A percentile compares a stretch with the other conserved stretches of the same genome.
Conservation (phyloP, 768 basidiomycete species). For the Boletus speciosus region DNA sequence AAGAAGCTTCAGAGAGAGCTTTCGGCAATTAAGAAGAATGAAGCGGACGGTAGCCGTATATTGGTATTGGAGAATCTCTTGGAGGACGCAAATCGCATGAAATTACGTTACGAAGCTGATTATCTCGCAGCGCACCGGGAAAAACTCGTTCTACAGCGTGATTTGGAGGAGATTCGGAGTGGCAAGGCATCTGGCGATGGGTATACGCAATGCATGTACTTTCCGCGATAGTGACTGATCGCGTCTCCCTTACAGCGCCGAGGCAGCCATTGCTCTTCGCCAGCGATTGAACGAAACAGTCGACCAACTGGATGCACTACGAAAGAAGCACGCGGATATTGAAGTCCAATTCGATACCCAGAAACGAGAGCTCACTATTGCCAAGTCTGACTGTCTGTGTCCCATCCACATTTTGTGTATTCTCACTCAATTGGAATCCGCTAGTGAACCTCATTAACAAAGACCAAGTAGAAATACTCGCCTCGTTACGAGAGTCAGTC, state of each 20-base stretch:
- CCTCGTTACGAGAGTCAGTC: slow-evolving; percentile 81
- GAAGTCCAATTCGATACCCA: slow-evolving; percentile 64
- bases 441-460: slow-evolving; percentile 88
- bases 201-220: slow-evolving; percentile 38
- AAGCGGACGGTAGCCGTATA: slow-evolving; percentile 70
- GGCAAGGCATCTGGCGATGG: slow-evolving; percentile 84
- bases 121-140: slow-evolving; percentile 83
- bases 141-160: slow-evolving; percentile 72
- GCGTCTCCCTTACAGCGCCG: slow-evolving; percentile 47
- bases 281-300: slow-evolving; percentile 85
- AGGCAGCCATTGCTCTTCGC: slow-evolving; percentile 85
- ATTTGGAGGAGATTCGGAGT: slow-evolving; percentile 84
- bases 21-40: slow-evolving; percentile 66
- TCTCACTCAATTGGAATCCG: slow-evolving; percentile 4
- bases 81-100: slow-evolving; percentile 89
- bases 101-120: slow-evolving; percentile 83
- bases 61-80: slow-evolving; percentile 88
- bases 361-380: slow-evolving; percentile 69
- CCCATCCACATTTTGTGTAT: background rate
- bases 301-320: slow-evolving; percentile 70
- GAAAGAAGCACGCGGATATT: slow-evolving; percentile 65
- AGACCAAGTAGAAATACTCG: slow-evolving; percentile 88
- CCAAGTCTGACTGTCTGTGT: slow-evolving; percentile 78
- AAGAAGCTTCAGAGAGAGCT: slow-evolving; percentile 80
- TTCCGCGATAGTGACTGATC: slow-evolving; percentile 1